Evolutionary conservation across 805 yeast species (phyloP), one percentile per base, ranked within the genome.

Genomic region (Wickerhamomyces pijperi): DNA sequence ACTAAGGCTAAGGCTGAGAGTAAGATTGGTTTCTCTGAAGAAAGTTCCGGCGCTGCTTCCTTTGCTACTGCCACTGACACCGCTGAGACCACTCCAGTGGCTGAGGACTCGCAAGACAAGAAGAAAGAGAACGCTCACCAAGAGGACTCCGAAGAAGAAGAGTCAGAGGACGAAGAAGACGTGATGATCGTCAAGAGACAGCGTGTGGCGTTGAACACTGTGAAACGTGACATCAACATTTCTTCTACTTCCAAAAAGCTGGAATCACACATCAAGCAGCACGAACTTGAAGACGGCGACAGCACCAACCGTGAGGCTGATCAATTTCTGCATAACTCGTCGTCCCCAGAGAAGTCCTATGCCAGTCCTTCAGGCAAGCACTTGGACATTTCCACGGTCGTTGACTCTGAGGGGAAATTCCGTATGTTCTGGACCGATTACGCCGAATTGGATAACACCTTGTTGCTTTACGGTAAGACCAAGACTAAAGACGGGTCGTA

Each of bases 371-470:
- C 40, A 11, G 33, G 46, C 15, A 49, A 51, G 3, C 51, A 49
- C 32, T 28, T 53, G 5, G 51, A 45, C 7, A 45, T 44, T 40
- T 50, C 42, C 3, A 34, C 46, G 28, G 43, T 53, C 9, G 50
- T 52, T 13, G 53, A 46, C 3, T 58, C 50, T 19, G 61, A 56
- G 28, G 63, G 59, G 33, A 61, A 60, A 1, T 71, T 87, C 54
- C 73, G 74, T 49, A 77, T 90, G 78, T 92, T 72, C 58, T 92
- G 97, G 97, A 61, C 83, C 23, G 98, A 92, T 59, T 87, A 78
- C 56, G 68, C 82, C 19, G 97, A 90, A 55, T 75, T 81, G 12
- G 83, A 79, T 42, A 71, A 71, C 47, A 61, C 77, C 0, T 60
- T 92, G 36, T 56, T 84, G 16, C 65, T 92, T 9, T 90, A 82